Base-by-base conservation (phyloP, 2,329 filamentous ascomycete genomes). In the Teratosphaeria epicoccoides region DNA sequence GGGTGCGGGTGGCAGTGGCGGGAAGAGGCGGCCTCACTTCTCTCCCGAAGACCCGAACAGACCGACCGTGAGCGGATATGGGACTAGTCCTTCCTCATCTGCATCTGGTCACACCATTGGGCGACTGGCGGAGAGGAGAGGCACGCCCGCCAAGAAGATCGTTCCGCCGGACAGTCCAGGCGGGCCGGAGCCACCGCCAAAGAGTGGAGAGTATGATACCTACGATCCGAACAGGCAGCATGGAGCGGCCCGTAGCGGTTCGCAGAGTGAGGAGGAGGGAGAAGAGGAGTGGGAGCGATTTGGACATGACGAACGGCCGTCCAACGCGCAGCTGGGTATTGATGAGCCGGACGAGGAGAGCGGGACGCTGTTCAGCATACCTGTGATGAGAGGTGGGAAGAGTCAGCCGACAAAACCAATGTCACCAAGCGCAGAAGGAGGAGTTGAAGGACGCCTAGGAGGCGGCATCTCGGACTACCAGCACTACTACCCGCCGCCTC, bases 81-180 rank as follows among this genome's bases (percentile, higher is more conserved):
- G 67, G 20, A 63, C 61, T 24, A 58, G 61, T 20, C 65, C 66
- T 54, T 26, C 46, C 20, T 24, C 44, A 17, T 66, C 56, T 56
- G 64, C 49, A 49, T 62, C 44, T 62, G 68, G 49, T 1, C 46
- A 52, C 12, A 43, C 51, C 57, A 65, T 12, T 55, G 68, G 81
- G 43, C 79, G 81, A 47, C 74, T 95, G 53, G 88, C 88, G 17
- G 88, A 95, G 72, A 78, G 90, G 59, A 80, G 90, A 63, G 87
- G 87, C 23, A 84, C 85, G n/a, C 83, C 78, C 6, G 87, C 88
- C 23, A 90, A 88, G 65, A 65, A 59, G 49, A 85, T 88, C 46
- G 75, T 95, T 47, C 85, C 88, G 52, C 85, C 88, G 52, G 88
- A 90, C 56, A 90, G 89, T 1, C 83, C 85, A 17, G 88, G 85